Percentiles rank a stretch among this genome's conserved stretches.
phyloP scores from a whole-genome alignment of 2,329 filamentous ascomycete species.

The Fusarium sp. region DNA sequence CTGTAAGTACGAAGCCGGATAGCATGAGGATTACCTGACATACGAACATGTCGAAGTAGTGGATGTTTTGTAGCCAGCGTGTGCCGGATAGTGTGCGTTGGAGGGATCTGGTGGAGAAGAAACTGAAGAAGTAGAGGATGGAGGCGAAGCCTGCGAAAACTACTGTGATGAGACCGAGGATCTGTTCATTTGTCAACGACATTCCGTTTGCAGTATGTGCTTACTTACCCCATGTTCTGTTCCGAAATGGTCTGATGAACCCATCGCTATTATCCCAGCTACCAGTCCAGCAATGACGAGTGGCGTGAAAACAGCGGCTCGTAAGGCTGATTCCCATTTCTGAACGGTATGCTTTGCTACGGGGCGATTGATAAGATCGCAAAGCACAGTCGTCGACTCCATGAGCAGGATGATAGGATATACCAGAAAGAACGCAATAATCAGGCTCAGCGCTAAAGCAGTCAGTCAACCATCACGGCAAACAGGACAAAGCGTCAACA shows the following conservation, averaged over 20 bases:
- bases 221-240: constrained; percentile 11
- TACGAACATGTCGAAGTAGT: constrained; percentile 23
- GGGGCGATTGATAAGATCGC: constrained; percentile 22
- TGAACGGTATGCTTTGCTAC: constrained; percentile 9
- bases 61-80: constrained; percentile 7
- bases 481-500: fast-evolving
- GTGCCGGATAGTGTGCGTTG: background rate
- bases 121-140: constrained; percentile 7
- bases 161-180: background rate
- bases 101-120: constrained; percentile 5
- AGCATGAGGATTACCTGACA: constrained; percentile 20
- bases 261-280: constrained; percentile 10
- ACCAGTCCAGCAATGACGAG: constrained; percentile 7
- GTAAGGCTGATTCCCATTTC: constrained; percentile 16
- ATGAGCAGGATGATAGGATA: constrained; percentile 8
- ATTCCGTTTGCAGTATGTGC: fast-evolving
- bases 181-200: background rate
- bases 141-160: constrained; percentile 6
- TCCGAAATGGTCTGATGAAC: constrained; percentile 12
- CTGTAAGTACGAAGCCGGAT: constrained; percentile 11
- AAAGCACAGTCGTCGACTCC: constrained; percentile 9
- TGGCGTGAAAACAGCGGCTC: background rate
- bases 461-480: background rate
- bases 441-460: background rate
- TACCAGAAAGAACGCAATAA: constrained; percentile 7